Conservation (phyloP, 2,329 filamentous ascomycete genomes). For the Colletotrichum camelliae region DNA sequence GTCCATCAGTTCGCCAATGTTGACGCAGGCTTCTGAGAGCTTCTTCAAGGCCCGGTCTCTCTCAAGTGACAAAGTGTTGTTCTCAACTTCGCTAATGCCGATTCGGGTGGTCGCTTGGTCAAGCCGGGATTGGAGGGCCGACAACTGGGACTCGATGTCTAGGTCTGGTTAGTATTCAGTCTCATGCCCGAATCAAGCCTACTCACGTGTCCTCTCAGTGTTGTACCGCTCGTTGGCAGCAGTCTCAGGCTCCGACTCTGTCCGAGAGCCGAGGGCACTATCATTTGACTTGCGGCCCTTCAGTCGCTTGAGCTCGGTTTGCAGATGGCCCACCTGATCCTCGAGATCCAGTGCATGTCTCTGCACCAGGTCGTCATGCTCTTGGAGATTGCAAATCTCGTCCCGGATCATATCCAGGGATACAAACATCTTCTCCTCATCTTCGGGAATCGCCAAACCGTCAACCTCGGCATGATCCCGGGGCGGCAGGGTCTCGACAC, state of each 20-base stretch:
- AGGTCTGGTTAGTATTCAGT: not conserved
- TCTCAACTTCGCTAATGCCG: conserved; percentile 67
- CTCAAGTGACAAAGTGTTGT: conserved; percentile 66
- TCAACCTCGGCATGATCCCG: conserved; percentile 55
- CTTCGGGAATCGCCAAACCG: conserved; percentile 53
- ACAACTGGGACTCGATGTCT: conserved; percentile 66
- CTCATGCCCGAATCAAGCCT: not conserved
- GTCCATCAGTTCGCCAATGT: conserved; percentile 55
- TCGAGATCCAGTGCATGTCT: conserved; percentile 60
- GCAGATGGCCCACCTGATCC: conserved; percentile 55
- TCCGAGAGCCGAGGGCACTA: conserved; percentile 36
- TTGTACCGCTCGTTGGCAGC: conserved; percentile 48
- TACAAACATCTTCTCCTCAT: conserved; percentile 64
- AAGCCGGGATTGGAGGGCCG: conserved; percentile 64
- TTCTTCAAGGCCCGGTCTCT: conserved; percentile 69
- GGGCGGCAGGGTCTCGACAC: conserved; percentile 35
- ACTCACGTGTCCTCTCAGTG: conserved; percentile 63
- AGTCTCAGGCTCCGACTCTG: conserved; percentile 47
- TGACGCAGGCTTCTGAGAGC: conserved; percentile 64
- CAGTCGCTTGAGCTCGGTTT: conserved; percentile 51
- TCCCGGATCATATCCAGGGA: conserved; percentile 68
- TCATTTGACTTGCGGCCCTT: conserved; percentile 45
- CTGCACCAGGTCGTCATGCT: conserved; percentile 61
- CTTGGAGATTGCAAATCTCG: conserved; percentile 60
- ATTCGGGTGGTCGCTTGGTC: conserved; percentile 68